A percentile compares a stretch with the other conserved stretches of the same genome.
Conservation (phyloP, 352 stramenopile species). For the Phytophthora ohioensis region DNA sequence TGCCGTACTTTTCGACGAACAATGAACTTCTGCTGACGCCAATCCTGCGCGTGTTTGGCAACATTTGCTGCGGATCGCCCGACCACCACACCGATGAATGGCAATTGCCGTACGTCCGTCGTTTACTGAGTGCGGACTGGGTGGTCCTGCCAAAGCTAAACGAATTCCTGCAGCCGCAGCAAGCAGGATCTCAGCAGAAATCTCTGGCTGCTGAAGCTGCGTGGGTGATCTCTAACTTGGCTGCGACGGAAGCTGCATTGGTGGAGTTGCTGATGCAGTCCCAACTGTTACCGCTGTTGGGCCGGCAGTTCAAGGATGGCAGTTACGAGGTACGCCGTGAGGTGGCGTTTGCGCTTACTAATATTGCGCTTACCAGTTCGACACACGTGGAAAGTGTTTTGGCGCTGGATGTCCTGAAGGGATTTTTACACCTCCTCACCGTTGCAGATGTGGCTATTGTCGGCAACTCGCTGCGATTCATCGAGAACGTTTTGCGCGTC, state of each 20-base stretch:
- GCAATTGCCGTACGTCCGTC: slow-evolving; percentile 69
- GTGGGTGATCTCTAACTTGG: slow-evolving; percentile 85
- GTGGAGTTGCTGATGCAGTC: slow-evolving; percentile 65
- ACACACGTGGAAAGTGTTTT: slow-evolving; percentile 62
- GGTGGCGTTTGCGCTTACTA: slow-evolving; percentile 76
- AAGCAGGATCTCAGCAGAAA: slow-evolving; percentile 33
- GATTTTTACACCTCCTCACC: slow-evolving; percentile 64
- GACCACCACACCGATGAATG: slow-evolving; percentile 82
- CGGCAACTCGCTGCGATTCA: slow-evolving; percentile 76
- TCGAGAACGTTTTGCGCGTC: slow-evolving; percentile 81
- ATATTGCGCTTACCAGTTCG: slow-evolving; percentile 72
- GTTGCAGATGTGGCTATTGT: slow-evolving; percentile 76
- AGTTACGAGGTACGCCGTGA: slow-evolving; percentile 79
- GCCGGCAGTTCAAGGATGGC: slow-evolving; percentile 63
- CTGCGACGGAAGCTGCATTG: slow-evolving; percentile 57
- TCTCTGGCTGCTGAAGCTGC: slow-evolving; percentile 66
- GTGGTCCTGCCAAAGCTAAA: slow-evolving; percentile 67
- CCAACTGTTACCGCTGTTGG: slow-evolving; percentile 65
- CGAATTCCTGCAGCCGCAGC: slow-evolving; percentile 56
- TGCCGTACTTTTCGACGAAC: slow-evolving; percentile 66
- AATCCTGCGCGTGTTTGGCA: slow-evolving; percentile 80
- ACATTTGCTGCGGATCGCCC: slow-evolving; percentile 74
- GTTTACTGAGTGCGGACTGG: slow-evolving; percentile 54
- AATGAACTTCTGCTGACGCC: slow-evolving; percentile 78
- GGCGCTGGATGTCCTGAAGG: slow-evolving; percentile 64